Evolutionary conservation across 768 basidiomycete species (phyloP).

Genomic region (Boletus coccyginus): DNA sequence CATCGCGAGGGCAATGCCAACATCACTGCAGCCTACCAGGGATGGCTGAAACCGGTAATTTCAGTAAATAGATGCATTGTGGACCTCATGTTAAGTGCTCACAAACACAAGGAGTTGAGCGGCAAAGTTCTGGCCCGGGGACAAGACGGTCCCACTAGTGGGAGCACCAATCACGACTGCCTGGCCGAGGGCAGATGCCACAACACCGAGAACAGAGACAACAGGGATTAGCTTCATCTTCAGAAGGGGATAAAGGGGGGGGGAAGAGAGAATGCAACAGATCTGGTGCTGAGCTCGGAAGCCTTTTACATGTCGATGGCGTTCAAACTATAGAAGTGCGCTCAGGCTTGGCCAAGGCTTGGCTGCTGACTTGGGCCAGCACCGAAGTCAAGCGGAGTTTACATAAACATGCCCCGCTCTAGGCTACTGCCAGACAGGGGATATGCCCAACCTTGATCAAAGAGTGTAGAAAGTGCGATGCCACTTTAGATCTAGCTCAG

Average conservation of each 20-base stretch:
- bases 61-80: background rate
- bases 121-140: conserved; percentile 15
- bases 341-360: too few relatives aligned
- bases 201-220: background rate
- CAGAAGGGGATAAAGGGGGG: background rate
- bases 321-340: too few relatives aligned
- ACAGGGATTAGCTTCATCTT: conserved; percentile 18
- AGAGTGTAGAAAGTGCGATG: background rate
- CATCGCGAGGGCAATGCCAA: conserved; percentile 31
- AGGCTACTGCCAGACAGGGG: background rate
- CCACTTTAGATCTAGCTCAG: background rate
- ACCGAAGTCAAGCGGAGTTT: too few relatives aligned
- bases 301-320: too few relatives aligned
- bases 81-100: background rate
- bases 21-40: conserved; percentile 17
- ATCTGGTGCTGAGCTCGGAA: too few relatives aligned
- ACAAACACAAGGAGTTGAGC: conserved; percentile 23
- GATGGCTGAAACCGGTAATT: conserved; percentile 13
- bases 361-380: too few relatives aligned
- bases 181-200: conserved; percentile 20
- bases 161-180: conserved; percentile 28
- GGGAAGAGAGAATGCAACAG: background rate
- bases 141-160: conserved; percentile 15
- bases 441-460: background rate
- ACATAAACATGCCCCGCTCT: too few relatives aligned